Evolutionary conservation across 2,329 filamentous ascomycete genomes (phyloP), one percentile per base, ranked within the genome.

Genomic region (Cercospora sojina): DNA sequence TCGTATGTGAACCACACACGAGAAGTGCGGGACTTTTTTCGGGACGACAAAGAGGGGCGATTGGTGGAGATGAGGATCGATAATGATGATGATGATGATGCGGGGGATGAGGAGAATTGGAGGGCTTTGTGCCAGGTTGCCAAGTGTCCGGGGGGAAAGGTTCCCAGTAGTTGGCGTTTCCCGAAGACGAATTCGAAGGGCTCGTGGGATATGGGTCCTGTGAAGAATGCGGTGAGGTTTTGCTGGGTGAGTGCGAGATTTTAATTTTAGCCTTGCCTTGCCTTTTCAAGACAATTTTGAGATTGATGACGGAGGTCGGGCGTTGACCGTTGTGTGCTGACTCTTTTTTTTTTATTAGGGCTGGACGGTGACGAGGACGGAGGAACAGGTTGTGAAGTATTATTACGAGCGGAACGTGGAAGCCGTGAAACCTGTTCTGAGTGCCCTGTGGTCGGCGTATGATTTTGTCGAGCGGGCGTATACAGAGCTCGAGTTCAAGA

Each of bases 101-200:
- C 64, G 23, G 73, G 71, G 31, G 68, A 67, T 18, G 72, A 72
- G 35, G 60, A 65, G 29, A 74, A 72, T 56, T 74, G 72, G 71
- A 65, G 68, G 20, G 65, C 64, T 2, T 67, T 74, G 10, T 73
- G 71, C 47, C 59, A 62, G 43, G 58, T 74, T 20, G 71, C 71
- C 7, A 58, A 62, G 16, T 73, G 69, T 62, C 70, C 72, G 13
- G 63, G 56, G 10, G 70, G 68, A 9, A 64, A 41, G 25, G 64
- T 67, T 3, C 70, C 72, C 0, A 41, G 31, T 10, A 56, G 69
- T 20, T n/a, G n/a, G n/a, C 51, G 57, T 16, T 74, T 74, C 49
- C 71, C 72, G 13, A 72, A 64, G 56, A 73, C 73, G 59, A 76
- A 75, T 57, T 71, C 73, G 9, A 71, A 70, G 5, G 70, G 69